Conservation (phyloP, 495 filamentous ascomycete genomes). For the Xylaria cubensis region DNA sequence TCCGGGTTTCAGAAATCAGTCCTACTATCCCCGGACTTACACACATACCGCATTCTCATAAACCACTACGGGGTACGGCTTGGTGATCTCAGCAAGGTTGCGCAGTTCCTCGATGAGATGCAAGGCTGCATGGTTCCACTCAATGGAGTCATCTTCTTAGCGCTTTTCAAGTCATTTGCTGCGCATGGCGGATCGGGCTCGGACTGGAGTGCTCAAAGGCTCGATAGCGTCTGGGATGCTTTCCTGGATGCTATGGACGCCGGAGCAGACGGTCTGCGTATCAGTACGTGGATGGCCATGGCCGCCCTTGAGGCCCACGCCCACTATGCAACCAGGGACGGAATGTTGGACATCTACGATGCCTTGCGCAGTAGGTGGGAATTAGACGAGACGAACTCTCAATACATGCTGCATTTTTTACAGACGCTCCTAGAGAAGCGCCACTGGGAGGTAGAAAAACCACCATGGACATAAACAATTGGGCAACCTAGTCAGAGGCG, state of each 20-base stretch:
- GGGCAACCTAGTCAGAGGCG: neutral
- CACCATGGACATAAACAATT: neutral
- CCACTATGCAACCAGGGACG: constrained; percentile 43
- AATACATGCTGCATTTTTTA: constrained; percentile 49
- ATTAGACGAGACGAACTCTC: constrained; percentile 36
- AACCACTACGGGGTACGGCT: constrained; percentile 57
- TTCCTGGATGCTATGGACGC: constrained; percentile 52
- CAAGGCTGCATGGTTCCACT: constrained; percentile 58
- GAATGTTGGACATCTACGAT: constrained; percentile 52
- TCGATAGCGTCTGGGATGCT: constrained; percentile 58
- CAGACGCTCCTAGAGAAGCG: constrained; percentile 29
- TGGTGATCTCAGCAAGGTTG: constrained; percentile 64
- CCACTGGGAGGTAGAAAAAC: neutral
- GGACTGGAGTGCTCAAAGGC: constrained; percentile 67
- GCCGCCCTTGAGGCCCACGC: constrained; percentile 57
- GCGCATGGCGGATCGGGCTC: constrained; percentile 69
- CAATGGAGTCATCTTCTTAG: constrained; percentile 67
- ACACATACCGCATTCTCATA: constrained; percentile 71
- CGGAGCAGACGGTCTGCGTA: constrained; percentile 43
- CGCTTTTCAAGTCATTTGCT: constrained; percentile 77
- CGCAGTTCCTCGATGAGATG: constrained; percentile 71
- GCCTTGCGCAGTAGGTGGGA: constrained; percentile 47
- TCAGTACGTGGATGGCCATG: constrained; percentile 57
- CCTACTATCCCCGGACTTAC: constrained; percentile 65
- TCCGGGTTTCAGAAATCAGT: constrained; percentile 58